Evolutionary conservation across 495 filamentous ascomycete genomes (phyloP).

Genomic region (Cercophora samala): DNA sequence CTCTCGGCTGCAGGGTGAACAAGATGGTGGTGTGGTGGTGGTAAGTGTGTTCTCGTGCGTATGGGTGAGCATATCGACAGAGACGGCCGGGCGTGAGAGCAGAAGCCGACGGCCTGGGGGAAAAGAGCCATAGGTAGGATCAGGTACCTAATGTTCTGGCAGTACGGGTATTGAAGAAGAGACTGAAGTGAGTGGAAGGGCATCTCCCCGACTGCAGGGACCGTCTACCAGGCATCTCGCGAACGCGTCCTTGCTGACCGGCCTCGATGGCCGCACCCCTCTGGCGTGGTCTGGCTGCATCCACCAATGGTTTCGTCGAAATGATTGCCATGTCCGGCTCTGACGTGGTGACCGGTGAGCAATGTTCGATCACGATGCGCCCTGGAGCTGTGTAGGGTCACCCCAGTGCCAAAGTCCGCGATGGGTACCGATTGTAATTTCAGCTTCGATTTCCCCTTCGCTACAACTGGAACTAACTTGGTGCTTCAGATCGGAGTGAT

Average conservation of each 20-base stretch:
- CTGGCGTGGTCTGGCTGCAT: conserved; percentile 17
- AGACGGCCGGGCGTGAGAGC: conserved; percentile 2
- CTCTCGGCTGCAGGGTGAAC: conserved; percentile 10
- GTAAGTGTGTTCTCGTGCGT: conserved; percentile 20
- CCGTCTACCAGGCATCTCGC: conserved; percentile 10
- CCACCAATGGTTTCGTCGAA: conserved; percentile 27
- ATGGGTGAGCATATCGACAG: conserved; percentile 13
- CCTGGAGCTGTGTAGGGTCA: neutral
- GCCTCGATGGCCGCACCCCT: conserved; percentile 27
- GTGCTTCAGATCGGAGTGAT: neutral
- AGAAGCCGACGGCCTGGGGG: neutral
- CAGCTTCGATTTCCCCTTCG: neutral
- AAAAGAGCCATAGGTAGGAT: too few relatives aligned
- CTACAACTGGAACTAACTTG: neutral
- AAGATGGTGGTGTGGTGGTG: conserved; percentile 14
- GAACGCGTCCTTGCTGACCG: conserved; percentile 20
- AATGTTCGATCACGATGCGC: conserved; percentile 8
- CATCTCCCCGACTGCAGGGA: conserved; percentile 17
- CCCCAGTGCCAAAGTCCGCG: conserved; percentile 5
- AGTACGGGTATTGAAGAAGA: neutral
- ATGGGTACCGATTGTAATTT: neutral
- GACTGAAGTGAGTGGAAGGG: neutral
- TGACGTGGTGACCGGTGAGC: conserved; percentile 27
- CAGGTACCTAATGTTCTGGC: neutral
- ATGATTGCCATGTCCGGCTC: conserved; percentile 11